These are phyloP conservation scores for Gyromitra esculenta DNA, from an alignment of 2,329 filamentous ascomycete genomes.

Conservation along the genomic window DNA sequence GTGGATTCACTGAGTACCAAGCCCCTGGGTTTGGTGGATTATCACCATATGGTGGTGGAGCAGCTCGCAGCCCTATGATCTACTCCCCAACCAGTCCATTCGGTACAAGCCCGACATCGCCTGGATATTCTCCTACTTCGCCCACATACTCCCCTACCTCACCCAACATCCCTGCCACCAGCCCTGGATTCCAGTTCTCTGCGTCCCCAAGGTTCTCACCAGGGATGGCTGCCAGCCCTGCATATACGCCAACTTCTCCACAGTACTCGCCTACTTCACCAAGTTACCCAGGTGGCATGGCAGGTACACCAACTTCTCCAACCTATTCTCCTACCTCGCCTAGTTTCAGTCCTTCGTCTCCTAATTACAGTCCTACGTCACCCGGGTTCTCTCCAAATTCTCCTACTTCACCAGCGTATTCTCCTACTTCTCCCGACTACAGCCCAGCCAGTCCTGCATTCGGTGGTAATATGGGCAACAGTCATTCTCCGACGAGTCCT, in stretches of 20 bases:
- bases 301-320: slow-evolving; percentile 73
- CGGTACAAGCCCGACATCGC: slow-evolving; percentile 76
- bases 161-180: slow-evolving; percentile 70
- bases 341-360: slow-evolving; percentile 72
- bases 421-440: slow-evolving; percentile 57
- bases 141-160: slow-evolving; percentile 78
- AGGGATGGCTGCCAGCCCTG: slow-evolving; percentile 66
- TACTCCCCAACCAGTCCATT: slow-evolving; percentile 79
- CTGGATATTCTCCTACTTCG: slow-evolving; percentile 70
- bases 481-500: slow-evolving; percentile 70
- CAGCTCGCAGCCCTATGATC: slow-evolving; percentile 72
- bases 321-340: slow-evolving; percentile 74
- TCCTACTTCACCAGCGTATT: slow-evolving; percentile 57
- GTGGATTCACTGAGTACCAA: slow-evolving; percentile 72
- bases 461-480: slow-evolving; percentile 59
- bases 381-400: slow-evolving; percentile 68
- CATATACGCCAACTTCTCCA: slow-evolving; percentile 67
- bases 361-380: slow-evolving; percentile 72
- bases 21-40: slow-evolving; percentile 71
- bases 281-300: slow-evolving; percentile 71
- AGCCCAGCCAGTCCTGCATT: slow-evolving; percentile 58
- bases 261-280: slow-evolving; percentile 82
- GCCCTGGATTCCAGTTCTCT: slow-evolving; percentile 65
- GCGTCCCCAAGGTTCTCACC: slow-evolving; percentile 68
- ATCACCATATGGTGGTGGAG: slow-evolving; percentile 63